Base-by-base conservation (phyloP, 805 yeast genomes). In the Saturnispora silvae region DNA sequence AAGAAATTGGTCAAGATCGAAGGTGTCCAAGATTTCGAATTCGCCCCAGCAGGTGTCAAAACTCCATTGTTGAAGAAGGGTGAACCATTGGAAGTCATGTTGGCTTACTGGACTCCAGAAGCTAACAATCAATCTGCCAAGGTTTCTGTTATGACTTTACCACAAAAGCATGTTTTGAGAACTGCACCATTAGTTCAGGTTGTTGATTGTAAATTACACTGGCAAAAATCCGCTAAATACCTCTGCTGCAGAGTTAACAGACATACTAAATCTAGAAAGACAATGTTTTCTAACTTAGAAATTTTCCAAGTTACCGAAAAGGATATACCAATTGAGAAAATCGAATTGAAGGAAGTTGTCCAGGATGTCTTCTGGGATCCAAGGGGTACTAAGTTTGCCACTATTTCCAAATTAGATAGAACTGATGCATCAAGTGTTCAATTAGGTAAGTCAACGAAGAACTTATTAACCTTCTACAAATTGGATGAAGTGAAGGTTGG, bases 61-160 rank as follows among this genome's bases (percentile, higher is more conserved):
- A 67, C 83, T 39, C 72, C 75, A 31, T 72, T 70, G 41, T 62
- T 74, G 38, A 58, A 56, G 40, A 71, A 65, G 48, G 69, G 64
- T 41, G 64, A 57, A 28, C 74, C 68, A 40, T 69, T 66, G 30
- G 77, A 77, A 40, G 78, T 78, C 50, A 64, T 86, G 25, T 69
- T 92, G 48, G 77, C 94, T 23, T 92, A 80, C 67, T 92, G 98
- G 98, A 86, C 96, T 33, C 99, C 99, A 38, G 99, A 92, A 65
- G 40, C 53, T 19, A 60, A 70, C 45, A 89, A 92, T 61, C 95
- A 87, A 67, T 81, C 96, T 31, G 96, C 98, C 20, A 81, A 94
- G 60, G 97, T 89, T 41, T 75, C 94, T 18, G 64, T 92, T 45
- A 79, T 92, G 77, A 85, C 83, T 52, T 72, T 87, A 38, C 94